A percentile compares a stretch with the other conserved stretches of the same genome.
Conservation (phyloP, 768 basidiomycete species). For the Pleurotus platypus region DNA sequence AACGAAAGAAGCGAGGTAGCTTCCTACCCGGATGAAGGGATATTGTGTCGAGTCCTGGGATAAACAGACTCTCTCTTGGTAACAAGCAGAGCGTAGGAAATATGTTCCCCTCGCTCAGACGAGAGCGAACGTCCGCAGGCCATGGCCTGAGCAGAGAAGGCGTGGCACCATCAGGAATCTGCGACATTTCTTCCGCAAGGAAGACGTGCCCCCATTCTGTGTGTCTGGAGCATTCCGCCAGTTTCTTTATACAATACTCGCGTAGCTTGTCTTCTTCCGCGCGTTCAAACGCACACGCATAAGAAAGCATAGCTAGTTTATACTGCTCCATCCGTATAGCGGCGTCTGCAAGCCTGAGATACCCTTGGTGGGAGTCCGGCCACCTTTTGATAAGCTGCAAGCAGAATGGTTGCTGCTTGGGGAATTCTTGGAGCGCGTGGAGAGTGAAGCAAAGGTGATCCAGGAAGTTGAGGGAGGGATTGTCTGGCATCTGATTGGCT, state of each 20-base stretch:
- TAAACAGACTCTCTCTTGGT: slow-evolving; percentile 34
- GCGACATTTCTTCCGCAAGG: slow-evolving; percentile 34
- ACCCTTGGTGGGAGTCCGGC: slow-evolving; percentile 40
- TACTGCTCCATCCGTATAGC: slow-evolving; percentile 25
- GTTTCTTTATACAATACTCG: slow-evolving; percentile 41
- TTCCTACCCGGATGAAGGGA: slow-evolving; percentile 25
- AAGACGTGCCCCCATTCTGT: slow-evolving; percentile 54
- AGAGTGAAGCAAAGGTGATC: slow-evolving; percentile 48
- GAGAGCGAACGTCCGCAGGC: slow-evolving; percentile 28
- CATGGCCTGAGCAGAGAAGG: slow-evolving; percentile 36
- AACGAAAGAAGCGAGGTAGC: slow-evolving; percentile 58
- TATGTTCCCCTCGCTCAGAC: slow-evolving; percentile 26
- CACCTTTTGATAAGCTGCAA: slow-evolving; percentile 24
- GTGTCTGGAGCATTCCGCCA: slow-evolving; percentile 37
- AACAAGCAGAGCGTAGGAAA: slow-evolving; percentile 37
- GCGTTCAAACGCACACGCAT: slow-evolving; percentile 42
- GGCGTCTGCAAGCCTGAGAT: slow-evolving; percentile 47
- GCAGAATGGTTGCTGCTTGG: slow-evolving; percentile 29
- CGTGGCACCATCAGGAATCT: slow-evolving; percentile 19
- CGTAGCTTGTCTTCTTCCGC: slow-evolving; percentile 31
- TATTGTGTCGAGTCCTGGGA: slow-evolving; percentile 22
- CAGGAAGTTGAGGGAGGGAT: slow-evolving; percentile 29
- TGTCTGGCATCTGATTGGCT: slow-evolving; percentile 25
- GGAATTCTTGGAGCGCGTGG: slow-evolving; percentile 30
- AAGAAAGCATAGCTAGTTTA: slow-evolving; percentile 57